Evolutionary conservation across 148 eudicot species (phyloP), one percentile per base, ranked within the genome.

Genomic region (Fagopyrum tataricum): DNA sequence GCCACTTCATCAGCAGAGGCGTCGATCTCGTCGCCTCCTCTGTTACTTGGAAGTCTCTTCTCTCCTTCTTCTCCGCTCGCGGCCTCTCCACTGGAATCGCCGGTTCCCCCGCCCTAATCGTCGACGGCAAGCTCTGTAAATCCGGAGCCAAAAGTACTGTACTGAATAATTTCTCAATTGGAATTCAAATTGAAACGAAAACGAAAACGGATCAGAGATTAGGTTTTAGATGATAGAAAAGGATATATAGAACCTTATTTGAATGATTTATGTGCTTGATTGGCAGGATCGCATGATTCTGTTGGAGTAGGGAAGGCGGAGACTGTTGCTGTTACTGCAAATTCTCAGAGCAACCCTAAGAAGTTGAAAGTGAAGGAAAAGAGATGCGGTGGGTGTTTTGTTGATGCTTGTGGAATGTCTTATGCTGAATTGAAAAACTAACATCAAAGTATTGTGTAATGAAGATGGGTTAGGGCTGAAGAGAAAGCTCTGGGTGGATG

Each of bases 1-100:
- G 97, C 12, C 85, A 93, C 85, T 91, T 91, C 58, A 80, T 93
- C 0, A 78, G 86, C 67, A 86, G 94, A 82, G 97, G 95, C 6
- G 74, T 83, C 8, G 98, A 93, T 77, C 78, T 86, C 5, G 53
- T 93, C 2, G 96, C 98, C 12, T 85, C 85, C 1, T 91, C 92
- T 12, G 89, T 93, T 11, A 91, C 98, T 12, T 93, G 98, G 98
- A 86, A 76, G 73, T 85, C 95, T 0, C 84, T 93, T 8, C 41
- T 93, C 44, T 84, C 89, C 17, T 93, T 86, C 82, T 93, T 93
- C 76, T 82, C 85, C 46, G 80, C 88, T 1, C 87, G 91, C 21
- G 91, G 90, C 14, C 69, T 89, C 81, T 77, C 89, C 44, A 87
- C 91, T 51, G 96, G 98, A 18, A 44, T 70, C 24, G n/a, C 59